phyloP scores from a whole-genome alignment of 306 rosid genomes.

The Lablab purpureus region DNA sequence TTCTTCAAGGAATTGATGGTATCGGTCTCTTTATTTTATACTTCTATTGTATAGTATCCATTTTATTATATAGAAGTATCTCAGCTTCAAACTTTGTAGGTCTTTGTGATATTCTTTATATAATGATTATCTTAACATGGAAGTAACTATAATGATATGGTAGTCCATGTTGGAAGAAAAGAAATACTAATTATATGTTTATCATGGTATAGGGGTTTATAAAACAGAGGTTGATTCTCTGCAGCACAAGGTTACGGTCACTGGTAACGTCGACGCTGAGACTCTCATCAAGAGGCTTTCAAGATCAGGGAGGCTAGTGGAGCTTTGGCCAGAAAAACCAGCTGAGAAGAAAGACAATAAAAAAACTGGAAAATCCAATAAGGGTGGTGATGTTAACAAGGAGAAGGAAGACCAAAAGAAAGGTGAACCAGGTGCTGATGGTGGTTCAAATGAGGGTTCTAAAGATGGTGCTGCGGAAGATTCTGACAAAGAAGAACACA shows the following conservation, averaged over 20 bases:
- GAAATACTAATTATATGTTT: not conserved
- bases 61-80: not conserved
- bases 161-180: not conserved
- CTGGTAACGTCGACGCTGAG: slow-evolving; percentile 81
- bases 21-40: not conserved
- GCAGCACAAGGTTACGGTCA: slow-evolving; percentile 89
- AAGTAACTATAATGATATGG: slow-evolving; percentile 22
- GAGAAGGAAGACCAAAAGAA: slow-evolving; percentile 45
- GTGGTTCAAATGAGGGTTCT: slow-evolving; percentile 28
- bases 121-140: slow-evolving; percentile 21
- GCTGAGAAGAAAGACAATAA: slow-evolving; percentile 60
- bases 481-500: slow-evolving; percentile 28
- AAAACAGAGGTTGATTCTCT: slow-evolving; percentile 65
- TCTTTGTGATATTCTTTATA: slow-evolving; percentile 2
- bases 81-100: slow-evolving; percentile 22
- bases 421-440: slow-evolving; percentile 41
- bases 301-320: slow-evolving; percentile 79
- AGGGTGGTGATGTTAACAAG: slow-evolving; percentile 29
- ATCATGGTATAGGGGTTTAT: slow-evolving; percentile 70
- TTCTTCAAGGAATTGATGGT: slow-evolving; percentile 87
- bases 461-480: slow-evolving; percentile 26
- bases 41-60: not conserved
- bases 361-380: slow-evolving; percentile 63
- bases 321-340: slow-evolving; percentile 70
- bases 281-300: slow-evolving; percentile 77